These are phyloP conservation scores for Lachancea thermotolerans DNA, from an alignment of 805 yeast species.

Conservation along the genomic window DNA sequence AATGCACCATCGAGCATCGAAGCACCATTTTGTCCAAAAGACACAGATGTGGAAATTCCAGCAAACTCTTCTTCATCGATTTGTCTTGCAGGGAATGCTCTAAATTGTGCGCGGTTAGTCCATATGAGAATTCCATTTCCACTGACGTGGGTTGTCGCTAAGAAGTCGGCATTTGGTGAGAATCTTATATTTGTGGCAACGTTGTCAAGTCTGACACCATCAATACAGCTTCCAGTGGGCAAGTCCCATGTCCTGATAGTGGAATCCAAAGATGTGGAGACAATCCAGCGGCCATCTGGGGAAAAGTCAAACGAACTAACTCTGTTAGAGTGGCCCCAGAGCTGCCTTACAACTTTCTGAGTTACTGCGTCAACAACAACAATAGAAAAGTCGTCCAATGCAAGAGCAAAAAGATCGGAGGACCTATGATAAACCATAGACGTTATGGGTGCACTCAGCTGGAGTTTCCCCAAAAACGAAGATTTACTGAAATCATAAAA, in stretches of 20 bases:
- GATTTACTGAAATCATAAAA: slow-evolving; percentile 79
- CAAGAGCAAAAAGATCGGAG: slow-evolving; percentile 78
- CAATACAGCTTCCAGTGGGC: slow-evolving; percentile 95
- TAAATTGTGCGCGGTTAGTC: slow-evolving; percentile 86
- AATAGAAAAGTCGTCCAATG: slow-evolving; percentile 80
- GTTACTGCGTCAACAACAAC: slow-evolving; percentile 78
- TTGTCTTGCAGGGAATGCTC: slow-evolving; percentile 65
- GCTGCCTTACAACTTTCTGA: slow-evolving; percentile 73
- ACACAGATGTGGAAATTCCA: slow-evolving; percentile 58
- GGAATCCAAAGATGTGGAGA: slow-evolving; percentile 74
- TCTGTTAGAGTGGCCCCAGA: slow-evolving; percentile 85
- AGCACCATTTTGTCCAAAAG: slow-evolving; percentile 70
- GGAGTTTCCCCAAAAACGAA: slow-evolving; percentile 56
- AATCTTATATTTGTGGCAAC: slow-evolving; percentile 78
- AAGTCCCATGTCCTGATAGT: slow-evolving; percentile 95
- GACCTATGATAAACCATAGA: slow-evolving; percentile 68
- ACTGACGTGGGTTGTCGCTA: slow-evolving; percentile 87
- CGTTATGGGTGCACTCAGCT: slow-evolving; percentile 72
- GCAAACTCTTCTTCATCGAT: slow-evolving; percentile 71
- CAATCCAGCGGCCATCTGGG: slow-evolving; percentile 93
- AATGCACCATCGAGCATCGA: slow-evolving; percentile 75
- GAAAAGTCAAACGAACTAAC: slow-evolving; percentile 85
- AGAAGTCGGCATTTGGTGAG: slow-evolving; percentile 80
- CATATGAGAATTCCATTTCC: slow-evolving; percentile 88
- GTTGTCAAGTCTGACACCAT: slow-evolving; percentile 70